Evolutionary conservation across 169 alveolate genomes (phyloP).

Genomic region (Plasmodium relictum): DNA sequence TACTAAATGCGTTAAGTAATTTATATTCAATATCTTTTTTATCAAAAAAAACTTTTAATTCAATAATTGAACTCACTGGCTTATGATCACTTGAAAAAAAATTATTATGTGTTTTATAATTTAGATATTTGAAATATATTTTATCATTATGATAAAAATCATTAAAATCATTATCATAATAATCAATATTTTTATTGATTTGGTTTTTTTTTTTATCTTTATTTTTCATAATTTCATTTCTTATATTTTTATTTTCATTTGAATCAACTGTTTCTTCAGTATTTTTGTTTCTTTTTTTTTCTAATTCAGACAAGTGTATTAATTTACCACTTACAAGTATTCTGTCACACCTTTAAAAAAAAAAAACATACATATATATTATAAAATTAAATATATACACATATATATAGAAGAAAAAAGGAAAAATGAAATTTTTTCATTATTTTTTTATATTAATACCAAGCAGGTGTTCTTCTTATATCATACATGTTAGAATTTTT

Average conservation of each 20-base stretch:
- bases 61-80: constrained; percentile 87
- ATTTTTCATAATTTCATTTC: neutral
- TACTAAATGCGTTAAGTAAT: constrained; percentile 34
- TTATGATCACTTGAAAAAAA: constrained; percentile 87
- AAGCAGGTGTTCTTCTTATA: constrained; percentile 72
- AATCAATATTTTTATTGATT: neutral
- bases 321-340: constrained; percentile 68
- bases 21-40: constrained; percentile 73
- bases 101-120: constrained; percentile 84
- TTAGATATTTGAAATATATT: constrained; percentile 72
- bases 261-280: neutral
- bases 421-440: no score
- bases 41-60: constrained; percentile 75
- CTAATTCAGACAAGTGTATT: constrained; percentile 73
- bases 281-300: constrained; percentile 40
- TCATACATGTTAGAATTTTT: constrained; percentile 74
- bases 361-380: neutral
- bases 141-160: constrained; percentile 74
- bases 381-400: neutral
- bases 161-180: neutral
- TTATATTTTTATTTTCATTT: neutral
- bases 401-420: neutral
- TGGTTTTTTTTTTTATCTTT: neutral
- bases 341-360: constrained; percentile 57
- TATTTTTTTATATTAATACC: constrained; percentile 15